Conservation (phyloP, 2,329 filamentous ascomycete genomes). For the Plectosphaerella cucumerina region DNA sequence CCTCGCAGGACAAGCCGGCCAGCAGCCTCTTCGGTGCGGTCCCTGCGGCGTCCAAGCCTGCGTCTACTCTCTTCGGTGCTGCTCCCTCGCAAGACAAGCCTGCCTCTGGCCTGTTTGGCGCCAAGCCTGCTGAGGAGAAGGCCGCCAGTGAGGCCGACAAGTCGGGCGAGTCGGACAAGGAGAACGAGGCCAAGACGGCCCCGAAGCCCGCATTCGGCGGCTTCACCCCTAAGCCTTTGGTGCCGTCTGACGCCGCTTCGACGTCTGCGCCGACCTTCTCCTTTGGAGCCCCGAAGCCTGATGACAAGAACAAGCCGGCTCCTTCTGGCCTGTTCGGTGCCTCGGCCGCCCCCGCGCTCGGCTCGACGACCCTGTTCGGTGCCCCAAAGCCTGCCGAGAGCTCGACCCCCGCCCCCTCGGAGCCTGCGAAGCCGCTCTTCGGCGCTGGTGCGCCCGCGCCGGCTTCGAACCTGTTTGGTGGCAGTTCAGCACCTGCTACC, state of each 20-base stretch:
- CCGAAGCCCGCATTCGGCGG: constrained; percentile 22
- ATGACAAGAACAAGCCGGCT: constrained; percentile 7
- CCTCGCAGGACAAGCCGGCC: neutral
- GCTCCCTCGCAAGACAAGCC: neutral
- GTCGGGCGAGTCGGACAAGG: constrained; percentile 38
- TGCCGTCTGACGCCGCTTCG: constrained; percentile 10
- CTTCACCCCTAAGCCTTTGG: constrained; percentile 18
- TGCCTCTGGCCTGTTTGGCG: neutral
- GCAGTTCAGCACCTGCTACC: neutral
- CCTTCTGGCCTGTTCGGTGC: constrained; percentile 18
- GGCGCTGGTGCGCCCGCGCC: constrained; percentile 8
- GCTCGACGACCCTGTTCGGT: constrained; percentile 34
- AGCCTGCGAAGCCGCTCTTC: constrained; percentile 21
- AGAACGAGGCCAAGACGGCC: constrained; percentile 32
- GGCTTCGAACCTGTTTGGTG: constrained; percentile 7
- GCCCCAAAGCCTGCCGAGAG: constrained; percentile 26
- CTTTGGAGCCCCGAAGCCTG: constrained; percentile 11
- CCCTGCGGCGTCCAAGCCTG: constrained; percentile 16
- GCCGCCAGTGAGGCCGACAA: constrained; percentile 20
- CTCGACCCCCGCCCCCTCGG: constrained; percentile 14
- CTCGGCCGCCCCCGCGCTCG: constrained; percentile 15
- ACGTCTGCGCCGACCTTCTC: constrained; percentile 11
- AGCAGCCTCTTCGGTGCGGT: neutral
- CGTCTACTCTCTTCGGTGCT: neutral
- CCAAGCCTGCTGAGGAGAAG: constrained; percentile 11